Evolutionary conservation across 768 basidiomycete genomes (phyloP).

Genomic region (Epithele typhae): DNA sequence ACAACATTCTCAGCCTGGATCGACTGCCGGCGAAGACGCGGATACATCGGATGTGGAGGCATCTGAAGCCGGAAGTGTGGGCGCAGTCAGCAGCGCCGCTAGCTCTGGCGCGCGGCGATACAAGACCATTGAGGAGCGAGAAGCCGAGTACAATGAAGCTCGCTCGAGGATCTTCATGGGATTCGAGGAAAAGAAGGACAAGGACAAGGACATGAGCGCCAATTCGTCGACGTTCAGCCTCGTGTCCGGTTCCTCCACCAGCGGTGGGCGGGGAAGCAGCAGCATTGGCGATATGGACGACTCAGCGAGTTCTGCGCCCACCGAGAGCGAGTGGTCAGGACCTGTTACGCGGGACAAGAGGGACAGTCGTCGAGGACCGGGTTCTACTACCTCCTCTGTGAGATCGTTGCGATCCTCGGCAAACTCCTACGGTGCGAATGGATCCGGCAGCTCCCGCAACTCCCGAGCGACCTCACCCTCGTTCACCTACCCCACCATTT

Average conservation of each 20-base stretch:
- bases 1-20: slow-evolving; percentile 67
- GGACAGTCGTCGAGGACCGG: slow-evolving; percentile 45
- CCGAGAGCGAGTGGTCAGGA: slow-evolving; percentile 80
- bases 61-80: slow-evolving; percentile 75
- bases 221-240: slow-evolving; percentile 74
- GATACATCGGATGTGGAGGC: slow-evolving; percentile 78
- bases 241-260: slow-evolving; percentile 60
- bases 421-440: slow-evolving; percentile 44
- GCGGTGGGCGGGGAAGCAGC: slow-evolving; percentile 53
- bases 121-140: slow-evolving; percentile 80
- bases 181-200: slow-evolving; percentile 62
- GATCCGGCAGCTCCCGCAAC: slow-evolving; percentile 60
- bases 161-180: slow-evolving; percentile 83
- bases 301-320: slow-evolving; percentile 63
- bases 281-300: slow-evolving; percentile 67
- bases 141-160: slow-evolving; percentile 86
- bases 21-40: slow-evolving; percentile 69
- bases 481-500: slow-evolving; percentile 69
- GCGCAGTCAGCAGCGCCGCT: slow-evolving; percentile 64
- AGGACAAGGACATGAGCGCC: slow-evolving; percentile 68
- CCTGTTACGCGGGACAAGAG: slow-evolving; percentile 53
- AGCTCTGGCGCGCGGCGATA: slow-evolving; percentile 57
- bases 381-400: slow-evolving; percentile 43
- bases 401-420: slow-evolving; percentile 54
- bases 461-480: slow-evolving; percentile 75